phyloP scores from a whole-genome alignment of 768 basidiomycete species.

The Hemileccinum impolitum region DNA sequence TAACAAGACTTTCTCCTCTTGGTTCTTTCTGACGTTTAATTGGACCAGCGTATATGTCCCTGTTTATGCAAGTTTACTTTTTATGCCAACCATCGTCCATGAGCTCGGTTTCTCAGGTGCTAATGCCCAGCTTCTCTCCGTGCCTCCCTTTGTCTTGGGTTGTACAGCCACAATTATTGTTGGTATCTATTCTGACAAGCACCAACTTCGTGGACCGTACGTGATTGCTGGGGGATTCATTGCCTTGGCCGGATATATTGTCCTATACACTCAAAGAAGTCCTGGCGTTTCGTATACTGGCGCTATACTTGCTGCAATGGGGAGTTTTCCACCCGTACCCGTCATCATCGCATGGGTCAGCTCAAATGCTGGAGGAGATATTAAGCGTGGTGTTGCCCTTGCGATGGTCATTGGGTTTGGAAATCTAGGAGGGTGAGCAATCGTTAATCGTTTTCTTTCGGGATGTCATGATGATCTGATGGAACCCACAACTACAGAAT shows the following conservation, averaged over 20 bases:
- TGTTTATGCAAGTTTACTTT: constrained; percentile 41
- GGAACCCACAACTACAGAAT: constrained; percentile 17
- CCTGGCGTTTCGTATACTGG: constrained; percentile 36
- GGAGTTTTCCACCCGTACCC: constrained; percentile 44
- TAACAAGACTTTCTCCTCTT: neutral
- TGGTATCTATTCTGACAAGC: constrained; percentile 39
- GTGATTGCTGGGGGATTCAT: constrained; percentile 37
- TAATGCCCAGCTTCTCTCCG: constrained; percentile 42
- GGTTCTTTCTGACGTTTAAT: neutral
- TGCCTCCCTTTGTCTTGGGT: constrained; percentile 43
- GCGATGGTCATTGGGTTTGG: constrained; percentile 49
- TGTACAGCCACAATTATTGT: constrained; percentile 39
- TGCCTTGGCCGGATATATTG: constrained; percentile 44
- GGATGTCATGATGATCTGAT: constrained; percentile 16
- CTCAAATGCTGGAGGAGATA: constrained; percentile 48
- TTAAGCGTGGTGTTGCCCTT: constrained; percentile 43
- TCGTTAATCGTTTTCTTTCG: no score
- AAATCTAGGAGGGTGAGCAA: constrained; percentile 46
- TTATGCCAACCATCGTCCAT: constrained; percentile 43
- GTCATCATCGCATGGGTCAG: constrained; percentile 48
- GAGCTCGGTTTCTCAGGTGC: constrained; percentile 45
- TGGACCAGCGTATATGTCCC: constrained; percentile 36
- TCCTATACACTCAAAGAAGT: constrained; percentile 32
- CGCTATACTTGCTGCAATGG: constrained; percentile 44
- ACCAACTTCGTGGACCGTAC: constrained; percentile 42